These are phyloP conservation scores for Elsinoe fawcettii DNA, from an alignment of 2,329 filamentous ascomycete species.

Conservation along the genomic window DNA sequence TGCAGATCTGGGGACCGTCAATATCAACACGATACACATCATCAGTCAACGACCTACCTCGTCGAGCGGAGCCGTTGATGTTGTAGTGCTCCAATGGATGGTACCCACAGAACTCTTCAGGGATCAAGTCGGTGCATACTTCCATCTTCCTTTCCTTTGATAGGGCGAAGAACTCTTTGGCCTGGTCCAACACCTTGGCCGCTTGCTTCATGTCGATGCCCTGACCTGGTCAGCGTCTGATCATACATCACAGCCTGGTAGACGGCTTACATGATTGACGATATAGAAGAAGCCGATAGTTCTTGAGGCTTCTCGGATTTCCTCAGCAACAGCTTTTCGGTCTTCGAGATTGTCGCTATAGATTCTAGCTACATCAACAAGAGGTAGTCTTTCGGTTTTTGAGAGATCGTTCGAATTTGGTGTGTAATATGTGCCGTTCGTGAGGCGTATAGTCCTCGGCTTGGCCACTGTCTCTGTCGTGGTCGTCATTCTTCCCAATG, in stretches of 20 bases:
- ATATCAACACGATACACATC: conserved; percentile 29
- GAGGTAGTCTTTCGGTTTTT: conserved; percentile 12
- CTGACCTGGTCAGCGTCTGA: conserved; percentile 15
- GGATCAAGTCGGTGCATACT: conserved; percentile 36
- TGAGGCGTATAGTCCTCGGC: conserved; percentile 10
- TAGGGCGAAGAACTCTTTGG: conserved; percentile 36
- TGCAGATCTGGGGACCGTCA: conserved; percentile 22
- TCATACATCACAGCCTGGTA: conserved; percentile 20
- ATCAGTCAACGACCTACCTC: conserved; percentile 46
- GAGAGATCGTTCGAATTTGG: conserved; percentile 7
- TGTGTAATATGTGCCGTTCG: conserved; percentile 5
- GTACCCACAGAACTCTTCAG: conserved; percentile 32
- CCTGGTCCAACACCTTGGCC: conserved; percentile 23
- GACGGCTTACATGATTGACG: neutral
- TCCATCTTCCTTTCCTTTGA: conserved; percentile 41
- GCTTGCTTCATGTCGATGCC: conserved; percentile 27
- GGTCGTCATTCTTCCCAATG: neutral
- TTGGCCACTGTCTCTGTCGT: neutral
- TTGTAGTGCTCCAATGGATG: conserved; percentile 25
- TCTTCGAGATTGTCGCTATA: conserved; percentile 31
- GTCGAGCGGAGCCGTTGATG: conserved; percentile 40
- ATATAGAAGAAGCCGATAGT: conserved; percentile 43
- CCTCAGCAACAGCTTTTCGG: conserved; percentile 33
- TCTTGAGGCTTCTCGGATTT: conserved; percentile 36
- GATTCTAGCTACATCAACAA: conserved; percentile 40